Evolutionary conservation across 495 filamentous ascomycete species (phyloP).

Genomic region (Penicillium argentinense): DNA sequence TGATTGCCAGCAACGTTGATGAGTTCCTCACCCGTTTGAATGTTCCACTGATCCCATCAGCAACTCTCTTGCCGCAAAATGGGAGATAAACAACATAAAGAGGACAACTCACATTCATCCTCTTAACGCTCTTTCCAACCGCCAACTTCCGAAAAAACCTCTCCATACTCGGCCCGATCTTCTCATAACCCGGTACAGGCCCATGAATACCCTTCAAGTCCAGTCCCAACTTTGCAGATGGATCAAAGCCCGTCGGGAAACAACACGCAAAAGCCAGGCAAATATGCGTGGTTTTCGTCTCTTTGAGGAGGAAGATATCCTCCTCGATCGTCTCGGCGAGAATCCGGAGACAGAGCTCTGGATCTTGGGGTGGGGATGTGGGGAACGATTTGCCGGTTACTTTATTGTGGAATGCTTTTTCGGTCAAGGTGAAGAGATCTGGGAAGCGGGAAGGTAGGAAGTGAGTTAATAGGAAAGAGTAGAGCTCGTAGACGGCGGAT

Average conservation of each 20-base stretch:
- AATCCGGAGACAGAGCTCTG: background rate
- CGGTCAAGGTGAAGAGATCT: background rate
- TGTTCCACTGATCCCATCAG: background rate
- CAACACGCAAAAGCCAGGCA: background rate
- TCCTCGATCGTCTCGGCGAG: background rate
- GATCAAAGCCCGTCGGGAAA: constrained; percentile 1
- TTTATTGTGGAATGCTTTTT: background rate
- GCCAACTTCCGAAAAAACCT: background rate
- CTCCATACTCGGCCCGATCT: constrained; percentile 1
- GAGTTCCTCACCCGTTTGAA: background rate
- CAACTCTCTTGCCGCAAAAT: too few relatives aligned
- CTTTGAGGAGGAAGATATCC: background rate
- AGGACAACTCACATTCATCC: background rate
- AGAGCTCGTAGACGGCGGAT: background rate
- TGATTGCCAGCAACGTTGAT: background rate
- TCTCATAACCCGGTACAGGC: background rate
- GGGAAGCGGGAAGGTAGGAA: background rate
- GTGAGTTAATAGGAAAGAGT: background rate
- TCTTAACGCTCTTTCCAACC: background rate
- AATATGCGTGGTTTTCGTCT: background rate
- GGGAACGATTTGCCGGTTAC: background rate
- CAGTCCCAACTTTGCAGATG: background rate
- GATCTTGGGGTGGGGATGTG: background rate
- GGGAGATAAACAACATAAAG: too few relatives aligned
- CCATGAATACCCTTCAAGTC: background rate